Conservation (phyloP, 176 grass and related monocot genomes). For the Phyllostachys edulis region DNA sequence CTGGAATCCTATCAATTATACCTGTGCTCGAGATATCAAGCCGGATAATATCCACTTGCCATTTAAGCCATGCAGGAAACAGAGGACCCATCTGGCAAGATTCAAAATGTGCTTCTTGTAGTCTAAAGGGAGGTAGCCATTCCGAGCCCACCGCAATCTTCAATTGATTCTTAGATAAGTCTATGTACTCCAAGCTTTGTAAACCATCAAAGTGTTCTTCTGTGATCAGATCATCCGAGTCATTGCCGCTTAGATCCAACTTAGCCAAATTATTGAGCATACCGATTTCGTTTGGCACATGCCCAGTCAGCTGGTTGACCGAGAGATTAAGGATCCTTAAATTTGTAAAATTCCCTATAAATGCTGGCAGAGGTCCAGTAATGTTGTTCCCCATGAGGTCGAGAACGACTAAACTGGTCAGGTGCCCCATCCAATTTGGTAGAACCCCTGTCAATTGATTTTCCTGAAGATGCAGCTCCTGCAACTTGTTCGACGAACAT, state of each 20-base stretch:
- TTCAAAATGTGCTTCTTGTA: not conserved
- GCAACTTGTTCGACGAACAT: not conserved
- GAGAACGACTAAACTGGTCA: not conserved
- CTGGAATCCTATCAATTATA: slow-evolving; percentile 26
- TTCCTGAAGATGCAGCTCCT: accelerated
- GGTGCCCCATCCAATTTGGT: not conserved
- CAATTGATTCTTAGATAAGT: not conserved
- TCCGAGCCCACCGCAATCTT: not conserved
- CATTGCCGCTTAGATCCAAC: not conserved
- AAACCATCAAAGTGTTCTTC: slow-evolving; percentile 12
- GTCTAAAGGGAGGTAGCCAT: slow-evolving; percentile 17
- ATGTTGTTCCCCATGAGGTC: not conserved
- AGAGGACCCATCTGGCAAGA: slow-evolving; percentile 8
- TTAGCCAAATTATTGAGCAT: not conserved
- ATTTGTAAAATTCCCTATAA: not conserved
- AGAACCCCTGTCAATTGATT: slow-evolving; percentile 5
- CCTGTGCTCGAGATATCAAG: slow-evolving; percentile 25
- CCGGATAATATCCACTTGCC: not conserved
- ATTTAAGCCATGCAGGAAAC: slow-evolving; percentile 32
- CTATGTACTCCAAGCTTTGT: not conserved
- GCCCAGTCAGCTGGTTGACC: not conserved
- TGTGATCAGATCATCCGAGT: slow-evolving; percentile 1
- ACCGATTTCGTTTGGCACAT: not conserved
- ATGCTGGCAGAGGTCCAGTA: not conserved
- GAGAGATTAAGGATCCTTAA: not conserved